Conservation (phyloP, 139 green algal species). For the Chloropicon primus region DNA sequence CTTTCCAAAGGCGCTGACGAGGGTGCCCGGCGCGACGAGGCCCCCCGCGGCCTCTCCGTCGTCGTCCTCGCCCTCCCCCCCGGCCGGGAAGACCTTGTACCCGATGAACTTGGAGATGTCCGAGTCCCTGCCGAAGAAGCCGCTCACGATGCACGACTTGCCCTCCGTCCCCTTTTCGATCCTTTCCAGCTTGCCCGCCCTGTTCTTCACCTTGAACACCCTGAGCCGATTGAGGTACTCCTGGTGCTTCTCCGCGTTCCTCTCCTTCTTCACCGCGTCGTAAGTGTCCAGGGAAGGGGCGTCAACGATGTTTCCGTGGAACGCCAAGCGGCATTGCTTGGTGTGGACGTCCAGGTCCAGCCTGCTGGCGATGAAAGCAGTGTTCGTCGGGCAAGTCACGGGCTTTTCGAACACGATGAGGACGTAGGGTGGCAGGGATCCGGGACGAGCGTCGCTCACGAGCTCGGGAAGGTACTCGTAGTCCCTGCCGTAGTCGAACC, state of each 20-base stretch:
- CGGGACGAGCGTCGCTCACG: background rate
- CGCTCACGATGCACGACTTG: slow-evolving; percentile 52
- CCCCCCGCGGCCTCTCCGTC: slow-evolving; percentile 1
- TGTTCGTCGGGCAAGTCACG: slow-evolving; percentile 51
- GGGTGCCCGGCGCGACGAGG: slow-evolving; percentile 32
- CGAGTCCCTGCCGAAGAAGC: slow-evolving; percentile 91
- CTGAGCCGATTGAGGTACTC: background rate
- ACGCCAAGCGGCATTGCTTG: slow-evolving; percentile 67
- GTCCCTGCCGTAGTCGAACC: slow-evolving; percentile 41
- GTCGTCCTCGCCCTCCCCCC: background rate
- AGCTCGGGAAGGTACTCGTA: slow-evolving; percentile 49
- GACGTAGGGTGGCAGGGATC: slow-evolving; percentile 23
- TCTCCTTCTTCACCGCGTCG: slow-evolving; percentile 21
- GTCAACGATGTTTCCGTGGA: slow-evolving; percentile 49
- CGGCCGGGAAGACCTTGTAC: slow-evolving; percentile 9
- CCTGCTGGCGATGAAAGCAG: slow-evolving; percentile 70
- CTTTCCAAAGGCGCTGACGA: slow-evolving; percentile 70
- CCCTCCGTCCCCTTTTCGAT: slow-evolving; percentile 21
- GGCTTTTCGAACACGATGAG: slow-evolving; percentile 64
- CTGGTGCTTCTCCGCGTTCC: background rate
- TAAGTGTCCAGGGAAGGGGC: background rate
- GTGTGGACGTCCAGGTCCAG: slow-evolving; percentile 63
- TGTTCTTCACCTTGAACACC: background rate
- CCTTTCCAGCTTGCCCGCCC: background rate
- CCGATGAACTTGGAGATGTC: slow-evolving; percentile 65